These are phyloP conservation scores for Aspergillus ochraceoroseus DNA, from an alignment of 2,329 filamentous ascomycete genomes.

Conservation along the genomic window DNA sequence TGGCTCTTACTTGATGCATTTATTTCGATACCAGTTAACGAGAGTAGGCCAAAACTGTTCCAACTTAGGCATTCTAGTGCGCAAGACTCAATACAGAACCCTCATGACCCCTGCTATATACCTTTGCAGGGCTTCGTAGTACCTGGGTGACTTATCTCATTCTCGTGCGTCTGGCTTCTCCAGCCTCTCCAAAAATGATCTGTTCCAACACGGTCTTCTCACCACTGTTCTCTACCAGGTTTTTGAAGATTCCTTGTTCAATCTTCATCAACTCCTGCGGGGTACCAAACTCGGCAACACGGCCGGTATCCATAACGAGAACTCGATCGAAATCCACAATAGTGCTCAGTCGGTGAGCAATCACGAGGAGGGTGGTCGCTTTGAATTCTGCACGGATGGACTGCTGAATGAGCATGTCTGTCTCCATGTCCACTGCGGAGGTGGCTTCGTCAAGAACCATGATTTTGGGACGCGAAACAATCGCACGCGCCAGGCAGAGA, in stretches of 20 bases:
- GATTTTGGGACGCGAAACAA: conserved; percentile 81
- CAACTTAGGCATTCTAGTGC: too few relatives aligned
- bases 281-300: conserved; percentile 77
- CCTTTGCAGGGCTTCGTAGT: too few relatives aligned
- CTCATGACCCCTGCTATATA: too few relatives aligned
- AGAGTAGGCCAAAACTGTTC: too few relatives aligned
- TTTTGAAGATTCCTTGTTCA: conserved; percentile 71
- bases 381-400: conserved; percentile 80
- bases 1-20: too few relatives aligned
- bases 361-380: conserved; percentile 83
- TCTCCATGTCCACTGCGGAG: conserved; percentile 88
- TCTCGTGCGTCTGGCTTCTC: too few relatives aligned
- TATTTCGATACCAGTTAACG: too few relatives aligned
- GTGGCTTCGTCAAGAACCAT: conserved; percentile 98
- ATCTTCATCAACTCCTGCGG: conserved; percentile 67
- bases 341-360: conserved; percentile 84
- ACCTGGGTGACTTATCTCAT: too few relatives aligned
- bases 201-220: too few relatives aligned
- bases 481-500: conserved; percentile 85
- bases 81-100: too few relatives aligned
- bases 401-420: conserved; percentile 84
- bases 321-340: conserved; percentile 94
- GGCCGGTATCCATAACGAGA: conserved; percentile 87
- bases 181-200: too few relatives aligned
- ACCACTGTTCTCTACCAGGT: too few relatives aligned